Base-by-base conservation (phyloP, 208 protist species). In the Acanthamoeba castellanii region DNA sequence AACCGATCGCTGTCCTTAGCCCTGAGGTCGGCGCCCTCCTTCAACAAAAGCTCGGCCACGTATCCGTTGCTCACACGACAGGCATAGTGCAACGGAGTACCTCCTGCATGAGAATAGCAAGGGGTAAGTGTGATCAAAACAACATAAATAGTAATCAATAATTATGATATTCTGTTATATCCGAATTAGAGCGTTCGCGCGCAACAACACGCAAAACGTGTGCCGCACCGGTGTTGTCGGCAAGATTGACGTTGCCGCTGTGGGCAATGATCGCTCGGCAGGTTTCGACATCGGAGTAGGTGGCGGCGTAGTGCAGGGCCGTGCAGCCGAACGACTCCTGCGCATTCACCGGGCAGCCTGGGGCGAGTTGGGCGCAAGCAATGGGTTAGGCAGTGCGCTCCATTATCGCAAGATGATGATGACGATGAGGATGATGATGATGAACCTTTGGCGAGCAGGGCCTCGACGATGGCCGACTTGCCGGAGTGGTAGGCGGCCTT, bases 301-400 rank as follows among this genome's bases (percentile, higher is more conserved):
- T 91, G 30, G 84, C 84, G 25, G 84, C 84, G 27, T 91, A 91
- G 84, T 91, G 84, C 45, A 91, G 34, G 16, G 84, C 84, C 25
- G 84, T 50, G 61, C 84, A 91, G 14, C 84, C 84, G 70, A 91
- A 91, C 5, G 57, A 72, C 42, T 91, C 84, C 34, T 42, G 45
- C 7, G 61, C n/a, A 91, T 91, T 91, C 6, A 91, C 57, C 13
- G 84, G 84, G 30, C 52, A 64, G n/a, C 84, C 84, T 91, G 22
- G 14, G 25, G 74, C 20, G 1, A 52, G 76, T 20, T n/a, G 18
- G 14, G 66, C 8, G 11, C 1, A 8, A 27, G 9, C 66, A 0
- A 85, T 1, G 27, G 30, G 30, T 14, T 32, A 88, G n/a, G 27
- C 32, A 61, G 57, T 59, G 47, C 1, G 76, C 9, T 9, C 66